phyloP scores from a whole-genome alignment of 73 alveolate species.

The Diophrys appendiculata region DNA sequence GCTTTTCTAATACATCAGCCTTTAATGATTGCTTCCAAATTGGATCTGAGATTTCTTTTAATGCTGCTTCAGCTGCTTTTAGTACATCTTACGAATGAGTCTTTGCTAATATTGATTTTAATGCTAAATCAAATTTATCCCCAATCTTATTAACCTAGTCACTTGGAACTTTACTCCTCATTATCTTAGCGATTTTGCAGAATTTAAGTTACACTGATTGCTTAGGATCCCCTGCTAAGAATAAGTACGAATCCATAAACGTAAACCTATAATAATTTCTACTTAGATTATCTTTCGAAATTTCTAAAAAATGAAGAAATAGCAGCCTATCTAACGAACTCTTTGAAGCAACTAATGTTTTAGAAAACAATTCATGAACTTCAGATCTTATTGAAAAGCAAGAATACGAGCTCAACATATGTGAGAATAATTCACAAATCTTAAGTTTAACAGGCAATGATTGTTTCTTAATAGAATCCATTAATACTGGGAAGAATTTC shows the following conservation, averaged over 20 bases:
- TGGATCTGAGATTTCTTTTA: background rate
- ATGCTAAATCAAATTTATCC: background rate
- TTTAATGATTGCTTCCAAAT: background rate
- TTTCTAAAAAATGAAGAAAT: background rate
- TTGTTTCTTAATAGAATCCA: background rate
- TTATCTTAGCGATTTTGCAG: background rate
- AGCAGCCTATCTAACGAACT: background rate
- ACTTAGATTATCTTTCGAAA: background rate
- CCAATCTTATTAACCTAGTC: background rate
- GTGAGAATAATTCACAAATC: background rate
- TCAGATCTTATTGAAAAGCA: background rate
- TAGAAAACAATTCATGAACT: background rate
- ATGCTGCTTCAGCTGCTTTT: background rate
- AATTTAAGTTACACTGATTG: background rate
- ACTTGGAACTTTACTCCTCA: constrained; percentile 5
- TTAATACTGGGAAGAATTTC: background rate
- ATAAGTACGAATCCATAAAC: background rate
- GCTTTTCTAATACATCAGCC: background rate
- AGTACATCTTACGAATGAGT: constrained; percentile 1
- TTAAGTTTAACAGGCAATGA: background rate
- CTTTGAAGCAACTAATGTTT: background rate
- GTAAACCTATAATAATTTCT: background rate
- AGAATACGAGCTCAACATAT: background rate
- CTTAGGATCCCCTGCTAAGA: background rate
- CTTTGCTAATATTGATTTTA: background rate